Conservation (phyloP, 352 stramenopile genomes). For the Globisporangium ultimum region DNA sequence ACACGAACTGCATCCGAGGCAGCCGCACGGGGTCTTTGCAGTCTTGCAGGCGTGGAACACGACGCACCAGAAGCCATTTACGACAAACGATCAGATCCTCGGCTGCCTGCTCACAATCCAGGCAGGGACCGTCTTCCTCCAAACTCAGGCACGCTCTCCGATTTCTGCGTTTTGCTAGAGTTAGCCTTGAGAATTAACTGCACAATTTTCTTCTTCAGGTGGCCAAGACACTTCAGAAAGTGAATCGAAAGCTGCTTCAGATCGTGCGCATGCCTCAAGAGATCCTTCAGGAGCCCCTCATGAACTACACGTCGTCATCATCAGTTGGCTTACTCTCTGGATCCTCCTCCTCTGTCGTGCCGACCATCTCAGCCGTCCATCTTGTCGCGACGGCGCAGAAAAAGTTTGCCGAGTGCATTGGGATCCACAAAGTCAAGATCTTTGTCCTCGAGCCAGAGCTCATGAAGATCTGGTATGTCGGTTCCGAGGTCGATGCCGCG, state of each 20-base stretch:
- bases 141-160: slow-evolving; percentile 25
- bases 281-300: slow-evolving; percentile 23
- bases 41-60: slow-evolving; percentile 76
- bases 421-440: slow-evolving; percentile 60
- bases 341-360: background rate
- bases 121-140: slow-evolving; percentile 49
- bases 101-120: slow-evolving; percentile 56
- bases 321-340: background rate
- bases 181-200: background rate
- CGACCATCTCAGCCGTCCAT: slow-evolving; percentile 31
- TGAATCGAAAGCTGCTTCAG: slow-evolving; percentile 56
- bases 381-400: slow-evolving; percentile 53
- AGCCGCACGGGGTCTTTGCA: slow-evolving; percentile 44
- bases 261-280: slow-evolving; percentile 43
- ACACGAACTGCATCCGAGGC: slow-evolving; percentile 38
- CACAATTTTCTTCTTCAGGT: slow-evolving; percentile 11
- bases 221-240: slow-evolving; percentile 43
- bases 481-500: slow-evolving; percentile 17
- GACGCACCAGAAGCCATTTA: slow-evolving; percentile 65
- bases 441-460: slow-evolving; percentile 55
- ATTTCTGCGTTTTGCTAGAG: background rate
- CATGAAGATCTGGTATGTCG: slow-evolving; percentile 54
- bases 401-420: slow-evolving; percentile 53
- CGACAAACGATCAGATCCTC: slow-evolving; percentile 71
- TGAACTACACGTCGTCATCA: background rate